These are phyloP conservation scores for Lathyrus oleraceus DNA, from an alignment of 306 rosid species.

Conservation along the genomic window DNA sequence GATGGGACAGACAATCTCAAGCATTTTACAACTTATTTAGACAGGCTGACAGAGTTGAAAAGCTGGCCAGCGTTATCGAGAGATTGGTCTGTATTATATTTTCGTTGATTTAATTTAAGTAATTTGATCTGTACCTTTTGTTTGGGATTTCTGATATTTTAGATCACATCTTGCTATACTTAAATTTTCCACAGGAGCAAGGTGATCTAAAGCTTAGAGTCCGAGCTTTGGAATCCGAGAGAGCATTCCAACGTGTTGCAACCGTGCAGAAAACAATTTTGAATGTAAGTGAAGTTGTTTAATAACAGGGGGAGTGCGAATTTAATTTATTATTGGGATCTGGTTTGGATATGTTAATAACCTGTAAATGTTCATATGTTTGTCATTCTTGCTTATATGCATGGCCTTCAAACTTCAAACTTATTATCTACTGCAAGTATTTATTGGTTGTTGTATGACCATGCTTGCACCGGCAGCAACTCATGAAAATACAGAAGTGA, in stretches of 20 bases:
- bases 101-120: constrained; percentile 28
- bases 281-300: constrained; percentile 68
- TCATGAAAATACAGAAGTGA: constrained; percentile 18
- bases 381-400: constrained; percentile 29
- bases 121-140: constrained; percentile 29
- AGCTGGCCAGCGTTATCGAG: constrained; percentile 65
- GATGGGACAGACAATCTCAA: constrained; percentile 88
- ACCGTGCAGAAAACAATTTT: constrained; percentile 85
- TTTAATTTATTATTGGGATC: constrained; percentile 5
- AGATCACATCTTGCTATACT: constrained; percentile 15
- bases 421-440: constrained; percentile 19
- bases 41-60: constrained; percentile 96
- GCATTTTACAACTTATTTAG: constrained; percentile 95
- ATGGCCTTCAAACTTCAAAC: constrained; percentile 19
- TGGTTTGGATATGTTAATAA: constrained; percentile 30
- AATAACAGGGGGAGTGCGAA: constrained; percentile 25
- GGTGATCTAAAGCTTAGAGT: constrained; percentile 98
- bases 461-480: constrained; percentile 16
- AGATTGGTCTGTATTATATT: constrained; percentile 1
- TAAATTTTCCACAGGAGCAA: constrained; percentile 74
- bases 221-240: constrained; percentile 94
- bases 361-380: constrained; percentile 18
- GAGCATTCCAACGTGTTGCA: constrained; percentile 97
- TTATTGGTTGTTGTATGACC: neutral
- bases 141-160: constrained; percentile 27